Conservation (phyloP, 1,139 yeast genomes). For the Scheffersomyces quercinus region DNA sequence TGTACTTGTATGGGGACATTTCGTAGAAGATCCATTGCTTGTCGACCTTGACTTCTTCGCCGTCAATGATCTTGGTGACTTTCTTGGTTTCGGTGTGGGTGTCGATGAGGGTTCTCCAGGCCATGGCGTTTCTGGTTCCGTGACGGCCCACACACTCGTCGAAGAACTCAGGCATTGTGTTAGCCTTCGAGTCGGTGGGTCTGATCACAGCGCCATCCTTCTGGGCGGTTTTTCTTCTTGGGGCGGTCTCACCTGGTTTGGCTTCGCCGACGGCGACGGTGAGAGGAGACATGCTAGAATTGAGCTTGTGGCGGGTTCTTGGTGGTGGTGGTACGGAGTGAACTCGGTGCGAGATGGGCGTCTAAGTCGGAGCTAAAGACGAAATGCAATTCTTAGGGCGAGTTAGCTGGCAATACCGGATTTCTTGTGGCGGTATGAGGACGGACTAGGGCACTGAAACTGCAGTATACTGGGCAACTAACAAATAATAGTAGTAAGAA, state of each 20-base stretch:
- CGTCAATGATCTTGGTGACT: slow-evolving; percentile 76
- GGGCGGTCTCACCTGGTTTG: slow-evolving; percentile 85
- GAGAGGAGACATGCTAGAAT: slow-evolving; percentile 28
- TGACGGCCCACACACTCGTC: slow-evolving; percentile 62
- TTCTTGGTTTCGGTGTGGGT: slow-evolving; percentile 74
- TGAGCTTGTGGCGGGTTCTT: too few species aligned
- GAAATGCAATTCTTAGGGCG: too few species aligned
- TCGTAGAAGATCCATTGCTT: slow-evolving; percentile 90
- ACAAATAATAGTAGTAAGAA: too few species aligned
- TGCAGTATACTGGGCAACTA: too few species aligned
- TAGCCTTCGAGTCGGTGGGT: slow-evolving; percentile 60
- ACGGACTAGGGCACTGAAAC: too few species aligned
- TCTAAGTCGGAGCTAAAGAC: too few species aligned
- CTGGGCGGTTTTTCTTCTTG: slow-evolving; percentile 71
- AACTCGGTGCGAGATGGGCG: too few species aligned
- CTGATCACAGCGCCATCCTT: slow-evolving; percentile 56
- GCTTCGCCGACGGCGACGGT: slow-evolving; percentile 81
- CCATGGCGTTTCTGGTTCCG: slow-evolving; percentile 62
- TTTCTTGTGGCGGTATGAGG: too few species aligned
- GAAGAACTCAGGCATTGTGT: slow-evolving; percentile 70
- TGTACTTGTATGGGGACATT: slow-evolving; percentile 67
- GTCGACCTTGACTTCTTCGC: slow-evolving; percentile 67
- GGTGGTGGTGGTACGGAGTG: too few species aligned
- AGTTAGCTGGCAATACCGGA: too few species aligned
- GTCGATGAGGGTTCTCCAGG: slow-evolving; percentile 75